Base-by-base conservation (phyloP, 2,329 filamentous ascomycete species). In the Sarocladium strictum region DNA sequence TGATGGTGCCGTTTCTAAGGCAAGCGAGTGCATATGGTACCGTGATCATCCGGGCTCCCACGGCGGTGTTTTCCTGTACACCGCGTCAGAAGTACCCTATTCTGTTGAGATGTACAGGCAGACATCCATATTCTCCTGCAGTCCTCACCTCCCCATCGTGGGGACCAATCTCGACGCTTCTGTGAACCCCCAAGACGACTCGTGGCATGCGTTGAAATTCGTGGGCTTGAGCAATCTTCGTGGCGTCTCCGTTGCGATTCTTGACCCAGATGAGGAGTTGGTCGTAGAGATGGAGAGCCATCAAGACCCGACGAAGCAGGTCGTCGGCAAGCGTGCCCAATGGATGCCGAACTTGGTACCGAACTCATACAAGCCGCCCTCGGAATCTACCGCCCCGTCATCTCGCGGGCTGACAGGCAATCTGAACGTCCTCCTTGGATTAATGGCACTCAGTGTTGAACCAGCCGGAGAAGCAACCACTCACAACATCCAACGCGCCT, bases 291-390 rank as follows among this genome's bases (percentile, higher is more conserved):
- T 35, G 19, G 17, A 21, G 17, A 64, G 59, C 1, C 56, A 47
- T 0, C 38, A 43, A 7, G 63, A 58, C 0, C 56, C 55, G 0
- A 19, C 59, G 9, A 63, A 67, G 27, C 66, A 64, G n/a, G 67
- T 68, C 2, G 65, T 64, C 1, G 72, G 70, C 0, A 43, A 37
- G 0, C 54, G 56, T 1, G 64, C 72, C 0, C 64, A 58, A n/a
- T 75, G 72, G 72, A 67, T 75, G 2, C 71, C 72, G 0, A 56
- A 59, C 9, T 57, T 75, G 12, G 60, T 75, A 1, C 72, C 72
- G 0, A 7, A 14, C 14, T 61, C 61, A 1, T 74, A 71, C 55
- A 51, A 62, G 63, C 29, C 60, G 61, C 7, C 37, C 0, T 2
- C 47, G 3, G 17, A 9, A 2, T 1, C 38, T 2, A 14, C 33